Percentiles rank a stretch among this genome's conserved stretches.
phyloP scores from a whole-genome alignment of 257 asterid genomes.

The Primulina tabacum region DNA sequence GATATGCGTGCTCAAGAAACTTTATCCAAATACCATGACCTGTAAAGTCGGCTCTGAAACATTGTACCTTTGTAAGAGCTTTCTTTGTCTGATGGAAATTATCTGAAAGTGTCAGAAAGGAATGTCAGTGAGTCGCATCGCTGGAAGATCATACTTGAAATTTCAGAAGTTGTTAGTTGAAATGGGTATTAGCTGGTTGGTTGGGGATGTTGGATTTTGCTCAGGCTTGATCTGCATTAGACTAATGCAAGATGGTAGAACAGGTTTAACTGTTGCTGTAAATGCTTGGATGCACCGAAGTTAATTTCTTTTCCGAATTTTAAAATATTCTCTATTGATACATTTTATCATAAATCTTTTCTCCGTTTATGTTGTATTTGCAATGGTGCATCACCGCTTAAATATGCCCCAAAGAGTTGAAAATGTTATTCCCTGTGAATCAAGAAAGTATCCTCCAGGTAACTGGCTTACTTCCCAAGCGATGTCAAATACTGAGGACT shows the following conservation, averaged over 20 bases:
- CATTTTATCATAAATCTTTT: too few species aligned
- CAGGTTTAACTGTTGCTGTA: neutral
- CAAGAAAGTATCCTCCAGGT: neutral
- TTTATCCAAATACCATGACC: neutral
- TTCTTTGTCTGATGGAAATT: neutral
- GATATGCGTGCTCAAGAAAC: neutral
- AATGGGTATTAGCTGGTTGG: neutral
- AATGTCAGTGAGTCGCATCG: neutral
- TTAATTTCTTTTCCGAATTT: neutral
- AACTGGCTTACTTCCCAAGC: too few species aligned
- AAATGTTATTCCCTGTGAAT: neutral
- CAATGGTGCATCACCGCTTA: neutral
- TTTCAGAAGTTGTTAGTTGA: neutral
- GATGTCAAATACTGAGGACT: too few species aligned
- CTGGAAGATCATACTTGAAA: neutral
- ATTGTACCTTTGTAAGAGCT: neutral
- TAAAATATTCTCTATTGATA: too few species aligned
- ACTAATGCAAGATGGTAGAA: too few species aligned
- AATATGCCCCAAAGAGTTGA: neutral
- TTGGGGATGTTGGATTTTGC: neutral
- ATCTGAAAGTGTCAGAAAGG: neutral
- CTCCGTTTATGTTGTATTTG: too few species aligned
- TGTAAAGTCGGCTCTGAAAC: neutral
- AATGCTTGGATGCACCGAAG: neutral
- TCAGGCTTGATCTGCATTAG: too few species aligned